These are phyloP conservation scores for Nissolia schottii DNA, from an alignment of 306 rosid species.

Conservation along the genomic window DNA sequence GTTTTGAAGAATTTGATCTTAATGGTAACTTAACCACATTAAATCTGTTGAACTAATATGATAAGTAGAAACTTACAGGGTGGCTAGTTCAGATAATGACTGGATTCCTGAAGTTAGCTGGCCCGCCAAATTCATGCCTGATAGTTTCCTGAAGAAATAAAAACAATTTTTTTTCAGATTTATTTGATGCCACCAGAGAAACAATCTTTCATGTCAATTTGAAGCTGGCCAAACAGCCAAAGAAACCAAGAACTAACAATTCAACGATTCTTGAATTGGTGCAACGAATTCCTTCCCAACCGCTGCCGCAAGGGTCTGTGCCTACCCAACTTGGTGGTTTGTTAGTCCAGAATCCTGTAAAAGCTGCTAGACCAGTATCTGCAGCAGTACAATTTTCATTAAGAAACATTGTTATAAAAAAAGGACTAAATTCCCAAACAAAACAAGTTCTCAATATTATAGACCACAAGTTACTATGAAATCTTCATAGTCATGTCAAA, in stretches of 20 bases:
- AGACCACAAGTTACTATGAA: neutral
- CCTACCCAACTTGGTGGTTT: slow-evolving; percentile 46
- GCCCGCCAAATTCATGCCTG: slow-evolving; percentile 41
- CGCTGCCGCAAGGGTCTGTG: slow-evolving; percentile 40
- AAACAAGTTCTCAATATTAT: neutral
- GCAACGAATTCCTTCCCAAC: slow-evolving; percentile 43
- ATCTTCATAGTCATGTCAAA: neutral
- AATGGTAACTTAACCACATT: neutral
- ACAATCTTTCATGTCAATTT: neutral
- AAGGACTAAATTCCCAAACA: neutral
- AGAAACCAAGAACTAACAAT: slow-evolving; percentile 33
- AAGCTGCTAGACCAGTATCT: slow-evolving; percentile 31
- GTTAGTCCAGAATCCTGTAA: slow-evolving; percentile 34
- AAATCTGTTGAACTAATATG: neutral
- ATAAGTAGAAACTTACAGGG: slow-evolving; percentile 41
- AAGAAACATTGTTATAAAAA: neutral
- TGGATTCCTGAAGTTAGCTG: slow-evolving; percentile 43
- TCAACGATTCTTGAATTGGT: slow-evolving; percentile 28
- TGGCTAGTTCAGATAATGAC: slow-evolving; percentile 40
- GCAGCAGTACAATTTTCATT: slow-evolving; percentile 6
- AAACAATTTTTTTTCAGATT: neutral
- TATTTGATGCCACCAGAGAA: neutral
- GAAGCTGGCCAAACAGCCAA: neutral
- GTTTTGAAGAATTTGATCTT: neutral
- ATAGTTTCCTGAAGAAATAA: slow-evolving; percentile 38